Percentiles rank a stretch among this genome's conserved stretches.
These are phyloP conservation scores for Acorus gramineus DNA, from an alignment of 106 monocot genomes.

Conservation along the genomic window DNA sequence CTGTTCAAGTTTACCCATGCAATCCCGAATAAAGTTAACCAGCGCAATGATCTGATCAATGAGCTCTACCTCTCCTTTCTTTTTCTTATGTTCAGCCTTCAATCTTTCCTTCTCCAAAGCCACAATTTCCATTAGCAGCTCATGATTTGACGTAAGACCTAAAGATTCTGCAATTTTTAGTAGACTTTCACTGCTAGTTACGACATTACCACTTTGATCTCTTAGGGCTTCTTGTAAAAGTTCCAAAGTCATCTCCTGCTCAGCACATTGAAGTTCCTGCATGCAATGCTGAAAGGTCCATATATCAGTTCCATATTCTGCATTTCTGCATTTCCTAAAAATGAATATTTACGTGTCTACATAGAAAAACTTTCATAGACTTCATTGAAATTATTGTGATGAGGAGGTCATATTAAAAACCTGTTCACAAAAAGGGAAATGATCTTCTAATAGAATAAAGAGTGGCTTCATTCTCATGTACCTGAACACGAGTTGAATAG, in stretches of 20 bases:
- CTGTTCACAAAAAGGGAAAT: background rate
- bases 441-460: too few species aligned
- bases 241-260: conserved; percentile 34
- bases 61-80: conserved; percentile 21
- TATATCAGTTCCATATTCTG: background rate
- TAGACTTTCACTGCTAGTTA: conserved; percentile 23
- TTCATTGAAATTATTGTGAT: background rate
- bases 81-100: conserved; percentile 34
- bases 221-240: conserved; percentile 41
- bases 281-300: conserved; percentile 34
- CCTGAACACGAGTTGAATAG: conserved; percentile 35
- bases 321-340: background rate
- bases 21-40: conserved; percentile 29
- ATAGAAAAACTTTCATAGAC: too few species aligned
- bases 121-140: conserved; percentile 52
- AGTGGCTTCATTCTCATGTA: conserved; percentile 5
- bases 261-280: conserved; percentile 43
- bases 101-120: conserved; percentile 61
- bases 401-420: background rate
- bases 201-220: conserved; percentile 37
- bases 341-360: too few species aligned
- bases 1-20: conserved; percentile 36
- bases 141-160: conserved; percentile 45
- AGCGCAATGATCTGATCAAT: conserved; percentile 41
- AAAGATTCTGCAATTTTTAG: conserved; percentile 48